Base-by-base conservation (phyloP, 768 basidiomycete genomes). In the Gautieria morchelliformis region DNA sequence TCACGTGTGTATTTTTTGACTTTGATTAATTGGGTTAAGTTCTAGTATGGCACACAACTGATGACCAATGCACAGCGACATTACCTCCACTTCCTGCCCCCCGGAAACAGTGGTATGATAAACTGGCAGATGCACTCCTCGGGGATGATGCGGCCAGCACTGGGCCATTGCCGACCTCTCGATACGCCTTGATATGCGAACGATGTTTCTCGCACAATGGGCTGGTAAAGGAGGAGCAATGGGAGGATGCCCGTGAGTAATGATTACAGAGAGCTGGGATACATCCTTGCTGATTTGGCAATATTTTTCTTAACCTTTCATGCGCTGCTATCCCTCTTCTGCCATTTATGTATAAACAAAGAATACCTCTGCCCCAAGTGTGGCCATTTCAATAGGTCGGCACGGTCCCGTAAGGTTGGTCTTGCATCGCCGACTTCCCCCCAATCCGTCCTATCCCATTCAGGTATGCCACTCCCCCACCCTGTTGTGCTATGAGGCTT, bases 201-300 rank as follows among this genome's bases (percentile, higher is more conserved):
- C 83, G 82, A 60, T 95, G 93, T 66, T 94, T 88, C 64, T 71
- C 81, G 20, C 93, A 94, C 66, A 95, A 95, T 60, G 93, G 93
- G 3, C 75, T 96, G 2, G 88, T 91, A 10, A 84, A 85, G 64
- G 90, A 91, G 67, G 81, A 75, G 46, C 76, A 84, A 67, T 93
- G 86, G 81, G 84, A 87, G 59, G 83, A 87, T 60, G 79, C 85
- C 30, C 88, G 93, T 94, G 63, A 69, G 90, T 82, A 19, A 44
- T 22, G 17, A 27, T 27, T 33, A 20, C 22, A 42, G 10, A 11
- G 14, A 10, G 19, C 20, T 24, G 27, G 10, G 33, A 5, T n/a
- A 3, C 17, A 44, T 44, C 11, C 42, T 44, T 22, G 19, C 22
- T 45, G 40, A 22, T 42, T 58, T 42, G 58, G 19, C 20, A 11